Evolutionary conservation across 2,329 filamentous ascomycete genomes (phyloP).

Genomic region (Elsinoe ampelina): DNA sequence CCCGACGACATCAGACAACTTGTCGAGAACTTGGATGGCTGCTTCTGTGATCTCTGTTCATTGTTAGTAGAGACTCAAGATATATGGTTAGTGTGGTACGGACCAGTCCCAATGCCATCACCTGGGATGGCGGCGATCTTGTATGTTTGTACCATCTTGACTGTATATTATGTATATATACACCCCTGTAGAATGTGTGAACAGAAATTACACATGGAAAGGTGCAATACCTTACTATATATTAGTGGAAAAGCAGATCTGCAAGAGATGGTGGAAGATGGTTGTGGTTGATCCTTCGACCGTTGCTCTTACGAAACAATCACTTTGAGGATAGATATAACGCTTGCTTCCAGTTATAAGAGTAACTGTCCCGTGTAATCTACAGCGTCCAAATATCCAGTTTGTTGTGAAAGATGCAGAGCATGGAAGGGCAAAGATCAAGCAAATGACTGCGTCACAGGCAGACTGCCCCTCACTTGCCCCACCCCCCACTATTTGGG

Average conservation of each 20-base stretch:
- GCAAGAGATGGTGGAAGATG: neutral
- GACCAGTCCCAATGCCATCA: slow-evolving; percentile 48
- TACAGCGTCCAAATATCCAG: no score
- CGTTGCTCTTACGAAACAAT: neutral
- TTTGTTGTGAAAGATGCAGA: no score
- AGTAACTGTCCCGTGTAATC: no score
- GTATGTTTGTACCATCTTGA: slow-evolving; percentile 26
- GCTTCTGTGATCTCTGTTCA: slow-evolving; percentile 48
- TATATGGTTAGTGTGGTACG: slow-evolving; percentile 14
- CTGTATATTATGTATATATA: neutral
- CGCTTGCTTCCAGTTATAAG: no score
- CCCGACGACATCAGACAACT: slow-evolving; percentile 35
- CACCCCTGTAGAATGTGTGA: neutral
- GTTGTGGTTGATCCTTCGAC: neutral
- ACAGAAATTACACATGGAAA: neutral
- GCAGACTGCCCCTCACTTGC: neutral
- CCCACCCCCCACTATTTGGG: neutral
- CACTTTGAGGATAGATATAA: no score
- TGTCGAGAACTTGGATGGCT: slow-evolving; percentile 40
- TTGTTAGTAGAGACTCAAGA: neutral
- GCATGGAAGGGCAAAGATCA: no score
- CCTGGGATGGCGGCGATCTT: slow-evolving; percentile 53
- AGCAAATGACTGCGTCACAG: no score
- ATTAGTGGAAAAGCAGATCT: neutral
- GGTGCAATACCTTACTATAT: neutral